Conservation (phyloP, 352 stramenopile species). For the Phytopythium sindhum region DNA sequence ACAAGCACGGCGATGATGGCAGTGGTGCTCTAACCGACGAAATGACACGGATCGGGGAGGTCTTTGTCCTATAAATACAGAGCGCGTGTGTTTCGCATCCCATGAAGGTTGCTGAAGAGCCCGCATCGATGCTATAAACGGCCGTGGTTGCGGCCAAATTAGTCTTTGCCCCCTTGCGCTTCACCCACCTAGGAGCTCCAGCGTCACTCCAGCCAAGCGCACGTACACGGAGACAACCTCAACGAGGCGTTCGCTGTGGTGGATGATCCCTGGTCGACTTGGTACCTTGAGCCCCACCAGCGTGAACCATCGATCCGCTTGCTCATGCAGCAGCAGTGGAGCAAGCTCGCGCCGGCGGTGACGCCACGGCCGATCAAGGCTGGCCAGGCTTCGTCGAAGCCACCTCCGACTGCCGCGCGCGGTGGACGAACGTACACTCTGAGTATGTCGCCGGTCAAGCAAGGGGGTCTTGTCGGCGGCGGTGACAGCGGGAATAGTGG, state of each 20-base stretch:
- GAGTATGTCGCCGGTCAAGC: slow-evolving; percentile 48
- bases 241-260: background rate
- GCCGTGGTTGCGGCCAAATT: background rate
- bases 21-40: background rate
- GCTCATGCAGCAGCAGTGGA: slow-evolving; percentile 14
- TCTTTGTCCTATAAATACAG: background rate
- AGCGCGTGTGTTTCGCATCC: background rate
- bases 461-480: background rate
- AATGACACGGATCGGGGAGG: background rate
- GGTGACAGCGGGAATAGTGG: background rate
- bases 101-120: background rate
- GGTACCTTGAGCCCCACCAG: background rate
- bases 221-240: background rate
- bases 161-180: background rate
- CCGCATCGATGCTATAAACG: background rate
- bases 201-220: background rate
- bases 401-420: slow-evolving; percentile 13
- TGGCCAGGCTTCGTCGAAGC: slow-evolving; percentile 10
- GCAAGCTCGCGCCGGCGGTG: slow-evolving; percentile 55
- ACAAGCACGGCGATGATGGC: background rate
- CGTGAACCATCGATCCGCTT: background rate
- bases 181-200: background rate
- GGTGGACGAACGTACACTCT: slow-evolving; percentile 46
- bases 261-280: background rate
- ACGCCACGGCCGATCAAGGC: slow-evolving; percentile 58